Percentiles rank a stretch among this genome's conserved stretches.
Conservation (phyloP, 805 yeast genomes). For the Yueomyces sp. region DNA sequence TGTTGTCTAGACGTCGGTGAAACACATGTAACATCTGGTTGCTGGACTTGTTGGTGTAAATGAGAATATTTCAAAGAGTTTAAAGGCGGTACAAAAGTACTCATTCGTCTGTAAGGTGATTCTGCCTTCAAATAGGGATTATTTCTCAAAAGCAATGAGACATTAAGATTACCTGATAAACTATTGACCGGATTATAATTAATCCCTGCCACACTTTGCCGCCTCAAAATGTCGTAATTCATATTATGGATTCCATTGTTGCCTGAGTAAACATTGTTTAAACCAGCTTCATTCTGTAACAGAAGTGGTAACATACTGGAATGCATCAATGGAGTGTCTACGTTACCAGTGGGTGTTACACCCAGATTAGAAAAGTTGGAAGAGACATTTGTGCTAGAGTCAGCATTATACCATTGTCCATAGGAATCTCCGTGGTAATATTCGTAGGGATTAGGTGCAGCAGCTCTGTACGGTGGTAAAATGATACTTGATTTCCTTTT, state of each 20-base stretch:
- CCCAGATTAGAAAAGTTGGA: neutral
- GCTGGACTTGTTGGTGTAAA: neutral
- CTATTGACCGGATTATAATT: slow-evolving; percentile 3
- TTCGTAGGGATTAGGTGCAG: slow-evolving; percentile 28
- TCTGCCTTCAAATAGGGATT: neutral
- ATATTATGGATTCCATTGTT: neutral
- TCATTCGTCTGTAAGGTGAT: slow-evolving; percentile 13
- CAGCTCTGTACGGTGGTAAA: slow-evolving; percentile 32
- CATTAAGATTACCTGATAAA: neutral
- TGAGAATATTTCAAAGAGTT: neutral
- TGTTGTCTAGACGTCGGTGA: neutral
- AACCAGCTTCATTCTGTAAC: neutral
- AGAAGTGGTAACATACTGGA: neutral
- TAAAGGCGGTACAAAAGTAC: slow-evolving; percentile 15
- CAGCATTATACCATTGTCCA: neutral
- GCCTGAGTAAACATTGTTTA: too few relatives aligned
- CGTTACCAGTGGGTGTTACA: neutral
- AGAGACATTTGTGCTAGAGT: neutral
- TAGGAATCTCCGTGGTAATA: slow-evolving; percentile 4
- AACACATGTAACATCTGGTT: neutral
- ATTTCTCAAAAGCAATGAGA: neutral
- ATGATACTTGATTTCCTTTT: slow-evolving; percentile 24
- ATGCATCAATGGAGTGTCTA: neutral
- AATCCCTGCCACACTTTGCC: slow-evolving; percentile 8
- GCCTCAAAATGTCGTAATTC: slow-evolving; percentile 5